Base-by-base conservation (phyloP, 352 stramenopile genomes). In the Globisporangium viniferum region DNA sequence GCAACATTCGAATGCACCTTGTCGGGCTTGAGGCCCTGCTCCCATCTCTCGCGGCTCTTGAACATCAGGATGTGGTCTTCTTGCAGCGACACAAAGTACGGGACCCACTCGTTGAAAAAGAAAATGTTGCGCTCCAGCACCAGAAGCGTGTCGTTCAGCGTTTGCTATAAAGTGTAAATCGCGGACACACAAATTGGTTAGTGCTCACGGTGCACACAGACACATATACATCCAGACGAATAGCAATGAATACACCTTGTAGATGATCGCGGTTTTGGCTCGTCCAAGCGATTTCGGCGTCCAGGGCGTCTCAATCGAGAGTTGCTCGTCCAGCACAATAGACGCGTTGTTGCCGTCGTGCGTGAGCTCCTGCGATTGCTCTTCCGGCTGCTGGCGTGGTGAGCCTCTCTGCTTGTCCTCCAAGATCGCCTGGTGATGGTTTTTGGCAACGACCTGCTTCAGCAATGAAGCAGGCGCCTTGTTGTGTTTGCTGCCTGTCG, bases 81-180 rank as follows among this genome's bases (percentile, higher is more conserved):
- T 76, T 95, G 88, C 1, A 95, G 71, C 10, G 88, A 95, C 4
- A 94, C 84, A 71, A 95, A 95, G 69, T 92, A 92, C 7, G 84
- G 66, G 5, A 81, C 75, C 88, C 88, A 95, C 62, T 89, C 86
- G 55, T 64, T 77, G 69, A 93, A 92, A 68, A 93, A 94, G 64
- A 95, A 93, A 33, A 95, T 88, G 68, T 91, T 92, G 68, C 81
- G 84, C 70, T 94, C 84, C 44, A 91, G 64, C 39, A 95, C 77
- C 9, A 93, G 60, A 56, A 95, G 70, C 60, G 82, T 93, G 69
- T 95, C 88, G 64, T 95, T 95, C 33, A 95, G 73, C 9, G 86
- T 94, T 84, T 95, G 86, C 88, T 95, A 59, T n/a, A 31, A 44
- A 46, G 57, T 35, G 39, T 36, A 24, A 56, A 6, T 3, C 9